Base-by-base conservation (phyloP, 768 basidiomycete genomes). In the Hericium alpestre region DNA sequence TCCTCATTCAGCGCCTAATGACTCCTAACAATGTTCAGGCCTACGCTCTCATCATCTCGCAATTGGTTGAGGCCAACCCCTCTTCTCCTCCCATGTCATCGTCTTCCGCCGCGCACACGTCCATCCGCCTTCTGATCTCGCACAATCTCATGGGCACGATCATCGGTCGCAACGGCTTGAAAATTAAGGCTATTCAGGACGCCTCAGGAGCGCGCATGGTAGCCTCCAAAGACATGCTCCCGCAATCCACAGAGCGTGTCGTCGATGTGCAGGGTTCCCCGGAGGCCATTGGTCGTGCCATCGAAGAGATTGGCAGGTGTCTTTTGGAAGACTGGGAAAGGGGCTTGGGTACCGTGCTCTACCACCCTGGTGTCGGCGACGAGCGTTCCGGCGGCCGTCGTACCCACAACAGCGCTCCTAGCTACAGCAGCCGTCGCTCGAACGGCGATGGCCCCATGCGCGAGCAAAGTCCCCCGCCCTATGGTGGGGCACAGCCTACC, bases 141-240 rank as follows among this genome's bases (percentile, higher is more conserved):
- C 96, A 99, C 77, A 95, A 97, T 73, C 80, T 99, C 63, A 99
- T 99, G 96, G 96, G 96, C 54, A 93, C 92, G 59, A 89, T 99
- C 75, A 97, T 98, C 65, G 96, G 96, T 64, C 87, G 94, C 62
- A 87, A 76, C 55, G 96, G 96, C 64, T 83, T 91, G 70, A 97
- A 96, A 82, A 98, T 99, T 73, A 97, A 98, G 76, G 90, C 93
- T 67, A 98, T 99, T 69, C 96, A 99, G 70, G 95, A 97, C 71
- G 75, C 80, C 50, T 95, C 95, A 40, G 93, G 93, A 53, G 93
- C 93, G 18, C 88, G 96, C 56, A 99, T 99, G 94, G 88, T 97
- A 56, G 96, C 96, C 47, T 90, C 91, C 59, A 98, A 98, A 73
- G 96, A 98, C 67, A 97, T 98, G 89, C 82, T 99, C 48, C 94